phyloP scores from a whole-genome alignment of 1,284 basidiomycete genomes.

The Thecaphora frezii region DNA sequence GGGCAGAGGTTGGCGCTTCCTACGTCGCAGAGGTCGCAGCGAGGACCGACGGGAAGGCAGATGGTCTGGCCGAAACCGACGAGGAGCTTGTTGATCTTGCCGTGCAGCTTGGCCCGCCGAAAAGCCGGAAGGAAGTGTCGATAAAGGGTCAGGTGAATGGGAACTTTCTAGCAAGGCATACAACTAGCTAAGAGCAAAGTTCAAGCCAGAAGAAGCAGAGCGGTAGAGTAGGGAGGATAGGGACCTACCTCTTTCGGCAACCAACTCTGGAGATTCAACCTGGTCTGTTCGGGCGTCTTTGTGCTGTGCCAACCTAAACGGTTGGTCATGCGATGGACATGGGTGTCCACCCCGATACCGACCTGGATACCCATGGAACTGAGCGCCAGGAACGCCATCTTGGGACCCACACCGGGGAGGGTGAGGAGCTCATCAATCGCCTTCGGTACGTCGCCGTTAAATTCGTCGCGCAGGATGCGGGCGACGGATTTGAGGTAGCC shows the following conservation, averaged over 20 bases:
- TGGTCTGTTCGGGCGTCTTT: slow-evolving; percentile 81
- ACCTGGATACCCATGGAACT: slow-evolving; percentile 84
- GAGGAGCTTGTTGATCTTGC: slow-evolving; percentile 49
- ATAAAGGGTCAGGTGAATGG: too few species aligned
- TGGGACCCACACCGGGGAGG: slow-evolving; percentile 58
- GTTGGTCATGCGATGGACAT: slow-evolving; percentile 93
- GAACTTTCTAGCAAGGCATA: too few species aligned
- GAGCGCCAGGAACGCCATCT: slow-evolving; percentile 64
- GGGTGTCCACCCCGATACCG: slow-evolving; percentile 95
- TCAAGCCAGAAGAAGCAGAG: too few species aligned
- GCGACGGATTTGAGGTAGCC: slow-evolving; percentile 55
- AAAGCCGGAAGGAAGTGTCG: not conserved
- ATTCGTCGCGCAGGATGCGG: slow-evolving; percentile 28
- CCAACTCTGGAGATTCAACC: slow-evolving; percentile 53
- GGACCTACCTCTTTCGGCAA: slow-evolving; percentile 34
- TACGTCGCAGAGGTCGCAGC: slow-evolving; percentile 67
- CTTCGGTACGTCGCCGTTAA: slow-evolving; percentile 43
- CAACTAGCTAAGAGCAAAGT: too few species aligned
- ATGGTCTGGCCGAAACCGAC: slow-evolving; percentile 69
- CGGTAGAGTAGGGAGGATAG: not conserved
- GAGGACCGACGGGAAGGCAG: slow-evolving; percentile 78
- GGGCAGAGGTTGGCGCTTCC: slow-evolving; percentile 41
- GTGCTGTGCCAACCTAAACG: slow-evolving; percentile 89
- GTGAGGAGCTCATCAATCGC: slow-evolving; percentile 48
- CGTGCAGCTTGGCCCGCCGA: slow-evolving; percentile 40